A percentile compares a stretch with the other conserved stretches of the same genome.
These are phyloP conservation scores for Paramecium sexaurelia DNA, from an alignment of 73 alveolate genomes.

Conservation along the genomic window DNA sequence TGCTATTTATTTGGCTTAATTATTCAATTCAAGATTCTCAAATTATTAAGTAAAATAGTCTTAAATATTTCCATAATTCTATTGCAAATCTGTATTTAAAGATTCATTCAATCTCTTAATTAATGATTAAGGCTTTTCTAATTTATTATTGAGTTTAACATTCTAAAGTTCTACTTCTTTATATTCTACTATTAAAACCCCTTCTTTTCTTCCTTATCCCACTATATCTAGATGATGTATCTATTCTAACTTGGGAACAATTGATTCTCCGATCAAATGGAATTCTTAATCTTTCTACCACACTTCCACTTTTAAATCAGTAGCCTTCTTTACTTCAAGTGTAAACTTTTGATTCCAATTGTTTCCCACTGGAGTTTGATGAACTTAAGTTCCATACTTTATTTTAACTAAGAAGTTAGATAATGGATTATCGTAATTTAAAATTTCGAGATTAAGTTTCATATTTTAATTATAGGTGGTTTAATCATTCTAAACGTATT, in stretches of 20 bases:
- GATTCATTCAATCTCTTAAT: slow-evolving; percentile 36
- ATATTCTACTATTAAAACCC: not conserved
- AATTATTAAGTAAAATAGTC: not conserved
- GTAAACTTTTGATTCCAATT: slow-evolving; percentile 32
- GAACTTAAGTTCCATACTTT: slow-evolving; percentile 35
- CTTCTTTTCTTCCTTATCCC: slow-evolving; percentile 24
- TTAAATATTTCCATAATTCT: not conserved
- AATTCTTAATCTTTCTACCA: slow-evolving; percentile 10
- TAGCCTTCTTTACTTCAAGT: not conserved
- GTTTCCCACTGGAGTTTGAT: not conserved
- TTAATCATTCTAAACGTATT: slow-evolving; percentile 10
- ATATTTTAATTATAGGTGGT: slow-evolving; percentile 56
- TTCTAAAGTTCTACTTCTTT: not conserved
- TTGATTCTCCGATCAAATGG: slow-evolving; percentile 23
- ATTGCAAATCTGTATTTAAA: not conserved
- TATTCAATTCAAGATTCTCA: not conserved
- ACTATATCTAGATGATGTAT: slow-evolving; percentile 17
- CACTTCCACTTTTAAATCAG: slow-evolving; percentile 27
- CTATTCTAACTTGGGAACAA: slow-evolving; percentile 22
- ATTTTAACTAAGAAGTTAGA: slow-evolving; percentile 45
- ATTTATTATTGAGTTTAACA: not conserved
- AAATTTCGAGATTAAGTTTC: slow-evolving; percentile 43
- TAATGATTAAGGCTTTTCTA: not conserved
- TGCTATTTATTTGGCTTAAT: not conserved
- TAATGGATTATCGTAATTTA: slow-evolving; percentile 3